Conservation (phyloP, 225 moss, liverwort and hornwort genomes). For the Ulota crispa region DNA sequence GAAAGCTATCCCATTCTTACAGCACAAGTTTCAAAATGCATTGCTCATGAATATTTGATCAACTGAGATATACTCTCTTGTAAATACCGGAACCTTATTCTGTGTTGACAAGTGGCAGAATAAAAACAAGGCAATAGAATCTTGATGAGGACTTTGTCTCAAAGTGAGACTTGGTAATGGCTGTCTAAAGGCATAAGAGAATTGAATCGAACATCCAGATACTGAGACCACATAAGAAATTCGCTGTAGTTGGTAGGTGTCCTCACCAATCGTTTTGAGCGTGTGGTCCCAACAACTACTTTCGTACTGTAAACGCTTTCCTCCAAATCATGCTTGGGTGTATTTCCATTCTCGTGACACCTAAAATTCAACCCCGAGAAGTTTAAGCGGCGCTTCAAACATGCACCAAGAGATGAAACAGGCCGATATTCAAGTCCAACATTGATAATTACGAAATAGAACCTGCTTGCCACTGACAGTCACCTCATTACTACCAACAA, state of each 20-base stretch:
- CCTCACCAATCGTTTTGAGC: constrained; percentile 60
- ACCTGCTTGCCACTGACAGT: background rate
- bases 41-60: background rate
- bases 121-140: constrained; percentile 6
- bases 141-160: background rate
- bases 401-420: constrained; percentile 3
- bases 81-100: background rate
- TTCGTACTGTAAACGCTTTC: constrained; percentile 51
- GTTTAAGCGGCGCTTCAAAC: background rate
- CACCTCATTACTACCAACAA: background rate
- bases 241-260: background rate
- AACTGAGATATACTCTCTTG: constrained; percentile 15
- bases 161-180: background rate
- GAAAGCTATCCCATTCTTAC: constrained; percentile 3
- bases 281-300: constrained; percentile 66
- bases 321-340: constrained; percentile 25
- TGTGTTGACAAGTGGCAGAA: background rate
- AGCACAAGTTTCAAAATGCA: background rate
- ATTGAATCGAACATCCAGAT: background rate
- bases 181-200: background rate
- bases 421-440: background rate
- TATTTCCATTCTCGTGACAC: constrained; percentile 46
- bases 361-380: constrained; percentile 26
- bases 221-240: background rate
- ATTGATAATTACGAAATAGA: background rate